phyloP scores from a whole-genome alignment of 768 basidiomycete genomes.

The Pleurotus platypus region DNA sequence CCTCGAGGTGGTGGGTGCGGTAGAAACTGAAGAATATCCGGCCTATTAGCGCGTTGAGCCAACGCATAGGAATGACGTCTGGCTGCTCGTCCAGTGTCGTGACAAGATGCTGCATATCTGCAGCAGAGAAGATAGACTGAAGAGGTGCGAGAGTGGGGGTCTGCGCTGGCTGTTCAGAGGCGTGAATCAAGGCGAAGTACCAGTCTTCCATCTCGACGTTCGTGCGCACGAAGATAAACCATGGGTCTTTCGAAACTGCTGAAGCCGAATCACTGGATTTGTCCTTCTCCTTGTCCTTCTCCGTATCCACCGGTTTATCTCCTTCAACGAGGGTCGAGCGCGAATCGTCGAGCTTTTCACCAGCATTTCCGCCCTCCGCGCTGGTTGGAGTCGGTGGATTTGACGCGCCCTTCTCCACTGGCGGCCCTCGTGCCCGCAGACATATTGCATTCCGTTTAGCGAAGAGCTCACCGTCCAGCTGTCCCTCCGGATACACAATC shows the following conservation, averaged over 20 bases:
- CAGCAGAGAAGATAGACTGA: constrained; percentile 60
- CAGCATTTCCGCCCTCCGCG: constrained; percentile 28
- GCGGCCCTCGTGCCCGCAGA: constrained; percentile 48
- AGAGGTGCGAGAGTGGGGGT: constrained; percentile 60
- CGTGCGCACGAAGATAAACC: constrained; percentile 91
- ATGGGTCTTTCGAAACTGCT: constrained; percentile 49
- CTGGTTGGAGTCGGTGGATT: constrained; percentile 54
- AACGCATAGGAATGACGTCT: constrained; percentile 95
- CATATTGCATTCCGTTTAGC: constrained; percentile 88
- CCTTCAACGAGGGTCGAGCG: constrained; percentile 22
- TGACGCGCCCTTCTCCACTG: constrained; percentile 34
- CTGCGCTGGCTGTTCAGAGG: constrained; percentile 60
- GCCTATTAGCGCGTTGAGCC: constrained; percentile 93
- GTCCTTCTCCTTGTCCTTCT: constrained; percentile 41
- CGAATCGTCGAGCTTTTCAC: constrained; percentile 23
- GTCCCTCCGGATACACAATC: constrained; percentile 66
- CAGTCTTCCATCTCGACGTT: constrained; percentile 97
- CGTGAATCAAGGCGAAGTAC: constrained; percentile 81
- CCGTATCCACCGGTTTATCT: constrained; percentile 28
- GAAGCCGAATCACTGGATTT: constrained; percentile 46
- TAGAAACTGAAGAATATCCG: constrained; percentile 92
- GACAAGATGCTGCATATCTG: constrained; percentile 83
- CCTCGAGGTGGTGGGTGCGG: constrained; percentile 77
- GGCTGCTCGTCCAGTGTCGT: constrained; percentile 87
- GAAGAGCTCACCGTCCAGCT: constrained; percentile 86